Base-by-base conservation (phyloP, 495 filamentous ascomycete species). In the Echria macrotheca region DNA sequence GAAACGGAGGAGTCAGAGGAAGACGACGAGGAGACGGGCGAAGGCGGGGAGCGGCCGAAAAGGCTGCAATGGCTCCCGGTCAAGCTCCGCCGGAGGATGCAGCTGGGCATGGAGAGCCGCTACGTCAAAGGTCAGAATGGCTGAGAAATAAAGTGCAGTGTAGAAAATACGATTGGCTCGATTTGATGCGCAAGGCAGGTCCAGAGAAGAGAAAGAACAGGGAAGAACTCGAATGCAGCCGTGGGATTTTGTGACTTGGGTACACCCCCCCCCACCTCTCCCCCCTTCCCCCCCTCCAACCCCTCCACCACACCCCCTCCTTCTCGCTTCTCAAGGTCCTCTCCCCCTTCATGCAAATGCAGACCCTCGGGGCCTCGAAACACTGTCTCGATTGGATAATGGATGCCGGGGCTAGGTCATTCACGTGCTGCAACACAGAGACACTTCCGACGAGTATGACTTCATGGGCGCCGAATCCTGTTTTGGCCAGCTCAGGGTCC, bases 41-140 rank as follows among this genome's bases (percentile, higher is more conserved):
- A 52, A 14, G 40, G 44, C 14, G 37, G 6, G 12, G 36, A 12
- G 2, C 50, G 44, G 8, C 50, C 29, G 18, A 46, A 35, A 21
- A 57, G 54, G 49, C 12, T 36, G 12, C 24, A 22, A 3, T 59
- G 63, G 55, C 49, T 60, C 5, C 59, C 65, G 11, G 40, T 68
- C 43, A 58, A 41, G 58, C 51, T 70, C 37, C 53, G 49, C 19
- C 50, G 65, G 8, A 53, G 44, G 47, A 39, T 63, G 56, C 52
- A 65, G 54, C 42, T 68, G 48, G 67, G 67, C 12, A 67, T 70
- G 65, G 63, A 70, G 29, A 70, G 67, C 48, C 58, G 57, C 15
- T 70, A 65, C 52, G 60, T 70, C 48, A 67, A 66, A 46, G 60
- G 53, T 17, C 44, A 52, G 28, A 52, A 53, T 31, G 38, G 47